Evolutionary conservation across 2,329 filamentous ascomycete genomes (phyloP).

Genomic region (Waltergamsia citrina): DNA sequence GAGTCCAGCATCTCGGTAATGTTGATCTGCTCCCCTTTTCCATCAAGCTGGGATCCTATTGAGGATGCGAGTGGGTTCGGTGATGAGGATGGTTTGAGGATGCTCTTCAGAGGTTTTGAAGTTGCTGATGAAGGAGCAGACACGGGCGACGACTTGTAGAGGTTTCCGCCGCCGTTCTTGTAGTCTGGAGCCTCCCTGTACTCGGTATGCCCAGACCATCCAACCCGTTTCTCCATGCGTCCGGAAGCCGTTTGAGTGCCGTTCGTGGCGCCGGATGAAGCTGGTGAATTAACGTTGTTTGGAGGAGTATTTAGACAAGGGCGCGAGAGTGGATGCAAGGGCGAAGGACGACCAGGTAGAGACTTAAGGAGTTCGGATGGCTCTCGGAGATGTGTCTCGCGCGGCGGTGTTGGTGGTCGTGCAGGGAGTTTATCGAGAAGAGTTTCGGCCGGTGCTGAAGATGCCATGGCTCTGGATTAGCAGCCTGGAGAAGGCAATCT

Average conservation of each 20-base stretch:
- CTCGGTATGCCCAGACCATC: conserved; percentile 46
- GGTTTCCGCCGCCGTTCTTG: conserved; percentile 22
- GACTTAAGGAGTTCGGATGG: conserved; percentile 24
- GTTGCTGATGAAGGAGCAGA: conserved; percentile 27
- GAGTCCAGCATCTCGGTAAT: conserved; percentile 80
- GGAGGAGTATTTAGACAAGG: conserved; percentile 38
- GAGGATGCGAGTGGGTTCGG: conserved; percentile 33
- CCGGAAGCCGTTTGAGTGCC: conserved; percentile 32
- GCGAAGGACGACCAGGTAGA: conserved; percentile 18
- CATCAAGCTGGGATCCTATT: conserved; percentile 30
- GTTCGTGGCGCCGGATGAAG: conserved; percentile 27
- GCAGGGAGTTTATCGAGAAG: conserved; percentile 43
- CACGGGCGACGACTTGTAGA: conserved; percentile 27
- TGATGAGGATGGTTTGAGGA: conserved; percentile 63
- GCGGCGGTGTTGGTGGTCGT: conserved; percentile 60
- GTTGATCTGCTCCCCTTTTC: conserved; percentile 31
- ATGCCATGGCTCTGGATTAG: conserved; percentile 29
- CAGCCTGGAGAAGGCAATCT: conserved; percentile 25
- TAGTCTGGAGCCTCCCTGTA: conserved; percentile 45
- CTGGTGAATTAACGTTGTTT: conserved; percentile 33
- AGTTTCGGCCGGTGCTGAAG: conserved; percentile 25
- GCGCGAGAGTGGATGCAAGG: conserved; percentile 20
- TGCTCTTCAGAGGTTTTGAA: conserved; percentile 49
- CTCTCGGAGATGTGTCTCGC: conserved; percentile 28
- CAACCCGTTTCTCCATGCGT: conserved; percentile 42